Conservation (phyloP, 2,329 filamentous ascomycete species). For the Purpureocillium takamizusanense region DNA sequence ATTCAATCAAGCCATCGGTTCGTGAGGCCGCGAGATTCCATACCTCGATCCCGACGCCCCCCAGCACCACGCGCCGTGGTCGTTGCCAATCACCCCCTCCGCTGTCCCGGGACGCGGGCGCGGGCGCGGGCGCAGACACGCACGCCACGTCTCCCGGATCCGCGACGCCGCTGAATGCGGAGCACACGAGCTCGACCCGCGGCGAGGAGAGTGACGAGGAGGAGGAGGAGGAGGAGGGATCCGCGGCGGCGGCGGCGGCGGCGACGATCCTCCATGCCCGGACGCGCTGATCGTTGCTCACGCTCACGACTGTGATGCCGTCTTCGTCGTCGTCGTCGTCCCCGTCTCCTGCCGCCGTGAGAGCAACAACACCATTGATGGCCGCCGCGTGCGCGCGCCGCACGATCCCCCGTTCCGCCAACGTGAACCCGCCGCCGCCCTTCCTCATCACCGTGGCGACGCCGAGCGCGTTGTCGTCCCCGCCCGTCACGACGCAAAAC, state of each 20-base stretch:
- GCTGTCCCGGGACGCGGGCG: no score
- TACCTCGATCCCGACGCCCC: conserved; percentile 37
- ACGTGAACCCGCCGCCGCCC: conserved; percentile 11
- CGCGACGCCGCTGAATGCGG: conserved; percentile 49
- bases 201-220: no score
- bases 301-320: conserved; percentile 26
- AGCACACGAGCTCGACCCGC: conserved; percentile 33
- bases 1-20: no score
- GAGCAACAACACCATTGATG: conserved; percentile 47
- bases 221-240: no score
- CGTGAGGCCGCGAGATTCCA: conserved; percentile 22
- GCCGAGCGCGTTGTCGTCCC: conserved; percentile 79
- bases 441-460: conserved; percentile 29
- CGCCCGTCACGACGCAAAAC: conserved; percentile 60
- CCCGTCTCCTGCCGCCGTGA: conserved; percentile 12
- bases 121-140: conserved; percentile 18
- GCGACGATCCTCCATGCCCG: conserved; percentile 41
- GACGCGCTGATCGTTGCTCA: conserved; percentile 54
- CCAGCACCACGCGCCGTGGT: conserved; percentile 26
- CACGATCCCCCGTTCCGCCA: conserved; percentile 16
- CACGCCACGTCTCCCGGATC: conserved; percentile 46
- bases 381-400: conserved; percentile 60
- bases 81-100: no score
- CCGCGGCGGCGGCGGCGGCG: conserved; percentile 8
- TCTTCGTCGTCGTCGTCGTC: conserved; percentile 4